These are phyloP conservation scores for Plectosphaerella plurivora DNA, from an alignment of 2,329 filamentous ascomycete genomes.

Conservation along the genomic window DNA sequence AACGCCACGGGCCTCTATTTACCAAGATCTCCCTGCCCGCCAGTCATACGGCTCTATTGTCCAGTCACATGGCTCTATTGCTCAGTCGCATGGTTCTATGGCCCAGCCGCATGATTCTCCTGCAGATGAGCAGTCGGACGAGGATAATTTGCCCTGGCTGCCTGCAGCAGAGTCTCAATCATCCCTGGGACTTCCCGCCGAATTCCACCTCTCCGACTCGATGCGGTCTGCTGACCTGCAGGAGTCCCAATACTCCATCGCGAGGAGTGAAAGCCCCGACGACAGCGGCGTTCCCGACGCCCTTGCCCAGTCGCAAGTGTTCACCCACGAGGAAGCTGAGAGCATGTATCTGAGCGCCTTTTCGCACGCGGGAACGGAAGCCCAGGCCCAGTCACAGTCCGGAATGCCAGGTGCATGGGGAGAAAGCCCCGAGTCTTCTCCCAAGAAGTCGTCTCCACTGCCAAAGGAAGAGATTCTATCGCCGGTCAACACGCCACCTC, in stretches of 20 bases:
- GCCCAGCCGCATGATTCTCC: not conserved
- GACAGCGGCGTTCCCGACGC: slow-evolving; percentile 33
- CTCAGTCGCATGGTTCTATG: not conserved
- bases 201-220: not conserved
- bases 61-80: not conserved
- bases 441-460: not conserved
- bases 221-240: not conserved
- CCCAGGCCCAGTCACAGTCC: slow-evolving; percentile 12
- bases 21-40: slow-evolving; percentile 24
- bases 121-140: not conserved
- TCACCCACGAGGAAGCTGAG: slow-evolving; percentile 74
- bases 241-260: not conserved
- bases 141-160: not conserved
- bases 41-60: not conserved
- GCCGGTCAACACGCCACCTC: no score
- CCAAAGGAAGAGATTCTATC: not conserved
- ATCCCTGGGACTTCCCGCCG: not conserved
- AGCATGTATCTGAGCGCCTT: slow-evolving; percentile 84
- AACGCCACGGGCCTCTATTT: slow-evolving; percentile 51
- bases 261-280: not conserved
- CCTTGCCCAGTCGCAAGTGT: slow-evolving; percentile 62
- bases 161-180: not conserved
- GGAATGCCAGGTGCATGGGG: slow-evolving; percentile 52
- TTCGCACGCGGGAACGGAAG: slow-evolving; percentile 37
- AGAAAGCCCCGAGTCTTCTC: slow-evolving; percentile 10